Conservation (phyloP, 2,329 filamentous ascomycete species). For the Pseudohalonectria lignicola region DNA sequence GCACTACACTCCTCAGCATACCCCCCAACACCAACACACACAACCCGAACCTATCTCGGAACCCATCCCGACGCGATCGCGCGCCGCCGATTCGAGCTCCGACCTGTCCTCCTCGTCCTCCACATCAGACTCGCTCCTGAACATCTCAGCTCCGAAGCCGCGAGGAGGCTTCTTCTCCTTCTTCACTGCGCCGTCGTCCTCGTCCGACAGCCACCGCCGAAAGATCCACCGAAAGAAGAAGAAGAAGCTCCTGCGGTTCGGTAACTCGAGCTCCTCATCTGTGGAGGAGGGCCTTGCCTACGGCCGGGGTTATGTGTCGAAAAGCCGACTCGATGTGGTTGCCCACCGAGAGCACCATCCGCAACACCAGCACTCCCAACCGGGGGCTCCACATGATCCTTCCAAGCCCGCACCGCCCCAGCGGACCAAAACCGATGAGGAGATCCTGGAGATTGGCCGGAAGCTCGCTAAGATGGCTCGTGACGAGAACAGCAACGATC, state of each 20-base stretch:
- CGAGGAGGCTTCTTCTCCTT: conserved; percentile 20
- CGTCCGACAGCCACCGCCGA: conserved; percentile 9
- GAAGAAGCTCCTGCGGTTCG: conserved; percentile 34
- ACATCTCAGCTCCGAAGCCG: conserved; percentile 18
- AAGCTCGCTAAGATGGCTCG: conserved; percentile 41
- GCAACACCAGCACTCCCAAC: conserved; percentile 9
- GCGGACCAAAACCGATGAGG: conserved; percentile 39
- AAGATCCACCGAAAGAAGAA: conserved; percentile 25
- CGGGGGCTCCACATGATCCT: not conserved
- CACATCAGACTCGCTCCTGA: conserved; percentile 20
- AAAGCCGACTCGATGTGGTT: conserved; percentile 5
- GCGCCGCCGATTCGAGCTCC: conserved; percentile 16
- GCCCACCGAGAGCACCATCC: too few species aligned
- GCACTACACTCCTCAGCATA: not conserved
- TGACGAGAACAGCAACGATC: conserved; percentile 37
- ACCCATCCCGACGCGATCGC: conserved; percentile 8
- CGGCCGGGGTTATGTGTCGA: conserved; percentile 33
- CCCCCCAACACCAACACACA: conserved; percentile 4
- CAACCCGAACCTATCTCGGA: not conserved
- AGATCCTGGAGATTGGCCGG: conserved; percentile 44
- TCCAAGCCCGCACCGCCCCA: conserved; percentile 5
- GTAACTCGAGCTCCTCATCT: conserved; percentile 42
- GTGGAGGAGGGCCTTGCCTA: conserved; percentile 46
- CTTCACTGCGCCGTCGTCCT: conserved; percentile 15
- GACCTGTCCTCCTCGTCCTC: conserved; percentile 16